These are phyloP conservation scores for Coemansia sp. DNA, from an alignment of 192 early-diverging fungal genomes.

Conservation along the genomic window DNA sequence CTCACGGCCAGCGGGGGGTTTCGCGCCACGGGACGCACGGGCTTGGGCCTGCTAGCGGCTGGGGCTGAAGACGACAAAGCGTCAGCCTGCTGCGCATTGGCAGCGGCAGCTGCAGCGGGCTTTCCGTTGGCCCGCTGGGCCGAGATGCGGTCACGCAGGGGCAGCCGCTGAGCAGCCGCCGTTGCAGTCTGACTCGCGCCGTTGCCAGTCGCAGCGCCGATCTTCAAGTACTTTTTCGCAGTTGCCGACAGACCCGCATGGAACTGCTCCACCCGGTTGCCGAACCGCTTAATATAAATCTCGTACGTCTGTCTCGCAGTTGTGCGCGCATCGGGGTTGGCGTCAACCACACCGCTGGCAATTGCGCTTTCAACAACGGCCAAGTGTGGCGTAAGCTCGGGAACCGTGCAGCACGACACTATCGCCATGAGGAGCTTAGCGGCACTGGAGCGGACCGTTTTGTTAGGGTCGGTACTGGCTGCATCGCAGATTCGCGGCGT, in stretches of 20 bases:
- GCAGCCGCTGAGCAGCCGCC: slow-evolving; percentile 14
- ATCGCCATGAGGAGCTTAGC: slow-evolving; percentile 64
- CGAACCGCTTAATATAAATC: slow-evolving; percentile 51
- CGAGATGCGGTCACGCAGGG: slow-evolving; percentile 38
- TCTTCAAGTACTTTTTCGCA: slow-evolving; percentile 53
- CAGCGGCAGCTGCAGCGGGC: slow-evolving; percentile 6
- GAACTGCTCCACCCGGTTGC: slow-evolving; percentile 41
- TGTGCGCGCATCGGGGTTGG: slow-evolving; percentile 53
- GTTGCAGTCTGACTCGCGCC: neutral
- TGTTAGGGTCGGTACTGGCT: slow-evolving; percentile 61
- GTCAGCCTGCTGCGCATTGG: neutral
- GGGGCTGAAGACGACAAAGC: neutral
- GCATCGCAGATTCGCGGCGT: slow-evolving; percentile 63
- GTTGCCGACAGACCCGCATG: slow-evolving; percentile 39
- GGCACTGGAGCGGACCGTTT: slow-evolving; percentile 64
- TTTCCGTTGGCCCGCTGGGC: slow-evolving; percentile 26
- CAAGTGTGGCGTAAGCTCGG: slow-evolving; percentile 49
- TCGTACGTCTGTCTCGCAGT: slow-evolving; percentile 47
- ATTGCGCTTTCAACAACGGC: slow-evolving; percentile 45
- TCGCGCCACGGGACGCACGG: slow-evolving; percentile 40
- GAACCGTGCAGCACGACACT: slow-evolving; percentile 57
- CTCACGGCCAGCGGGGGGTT: slow-evolving; percentile 23
- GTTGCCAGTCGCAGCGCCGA: slow-evolving; percentile 16
- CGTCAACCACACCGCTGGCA: slow-evolving; percentile 44
- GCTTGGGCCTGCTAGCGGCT: slow-evolving; percentile 24